Evolutionary conservation across 192 early-diverging fungal genomes (phyloP).

Genomic region (Coemansia sp.): DNA sequence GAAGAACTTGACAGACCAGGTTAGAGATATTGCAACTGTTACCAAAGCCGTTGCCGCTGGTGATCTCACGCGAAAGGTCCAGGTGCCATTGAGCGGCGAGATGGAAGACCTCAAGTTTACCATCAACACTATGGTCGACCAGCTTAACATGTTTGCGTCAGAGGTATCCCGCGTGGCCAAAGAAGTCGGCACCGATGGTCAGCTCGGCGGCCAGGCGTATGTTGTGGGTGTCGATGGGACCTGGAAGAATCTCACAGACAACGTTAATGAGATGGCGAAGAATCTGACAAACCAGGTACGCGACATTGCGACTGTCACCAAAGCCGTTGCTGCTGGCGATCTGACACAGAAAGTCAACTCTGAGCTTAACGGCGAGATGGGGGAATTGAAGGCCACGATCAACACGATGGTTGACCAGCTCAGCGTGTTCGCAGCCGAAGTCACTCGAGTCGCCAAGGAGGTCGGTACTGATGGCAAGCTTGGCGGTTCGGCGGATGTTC

Average conservation of each 20-base stretch:
- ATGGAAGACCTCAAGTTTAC: neutral
- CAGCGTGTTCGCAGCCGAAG: conserved; percentile 56
- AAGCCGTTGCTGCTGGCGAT: conserved; percentile 60
- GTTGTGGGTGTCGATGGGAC: conserved; percentile 47
- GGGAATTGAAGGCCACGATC: conserved; percentile 62
- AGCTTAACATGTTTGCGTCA: neutral
- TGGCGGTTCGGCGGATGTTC: conserved; percentile 53
- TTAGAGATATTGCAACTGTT: conserved; percentile 52
- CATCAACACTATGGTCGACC: conserved; percentile 1
- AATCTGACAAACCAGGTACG: conserved; percentile 61
- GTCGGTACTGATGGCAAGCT: conserved; percentile 63
- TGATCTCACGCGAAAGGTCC: neutral
- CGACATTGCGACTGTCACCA: conserved; percentile 58
- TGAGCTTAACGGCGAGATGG: conserved; percentile 59
- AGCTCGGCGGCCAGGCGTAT: conserved; percentile 63
- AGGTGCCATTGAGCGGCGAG: neutral
- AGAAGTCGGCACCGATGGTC: conserved; percentile 67
- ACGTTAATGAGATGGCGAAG: conserved; percentile 61
- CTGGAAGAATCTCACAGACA: conserved; percentile 60
- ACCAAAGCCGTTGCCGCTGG: neutral
- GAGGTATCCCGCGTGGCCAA: conserved; percentile 68
- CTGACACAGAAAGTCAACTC: conserved; percentile 55
- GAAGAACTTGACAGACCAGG: conserved; percentile 60
- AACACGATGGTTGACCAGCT: conserved; percentile 65
- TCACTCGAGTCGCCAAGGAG: conserved; percentile 57